phyloP scores from a whole-genome alignment of 768 basidiomycete species.

The Tephrocybe sp. region DNA sequence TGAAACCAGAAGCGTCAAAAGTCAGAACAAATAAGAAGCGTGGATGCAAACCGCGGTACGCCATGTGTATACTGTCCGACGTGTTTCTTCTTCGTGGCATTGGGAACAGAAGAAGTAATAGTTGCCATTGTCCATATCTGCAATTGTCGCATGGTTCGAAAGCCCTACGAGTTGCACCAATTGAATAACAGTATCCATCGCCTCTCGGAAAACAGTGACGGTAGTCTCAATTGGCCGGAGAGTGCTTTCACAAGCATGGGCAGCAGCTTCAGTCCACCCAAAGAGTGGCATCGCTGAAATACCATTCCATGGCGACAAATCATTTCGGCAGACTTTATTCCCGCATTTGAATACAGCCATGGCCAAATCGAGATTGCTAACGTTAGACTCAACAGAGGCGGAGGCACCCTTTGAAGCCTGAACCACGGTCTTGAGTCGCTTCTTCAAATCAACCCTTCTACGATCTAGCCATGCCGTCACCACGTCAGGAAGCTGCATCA shows the following conservation, averaged over 20 bases:
- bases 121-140: constrained; percentile 8
- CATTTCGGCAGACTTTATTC: neutral
- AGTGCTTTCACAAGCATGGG: constrained; percentile 1
- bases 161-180: constrained; percentile 8
- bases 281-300: constrained; percentile 5
- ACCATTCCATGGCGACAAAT: constrained; percentile 4
- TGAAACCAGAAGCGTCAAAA: neutral
- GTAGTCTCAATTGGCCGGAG: neutral
- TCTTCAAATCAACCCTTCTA: neutral
- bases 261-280: constrained; percentile 9
- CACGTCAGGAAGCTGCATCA: constrained; percentile 5
- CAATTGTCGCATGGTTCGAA: neutral
- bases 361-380: constrained; percentile 5
- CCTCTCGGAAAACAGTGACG: neutral
- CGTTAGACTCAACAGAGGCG: too few species aligned
- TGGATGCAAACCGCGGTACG: constrained; percentile 12
- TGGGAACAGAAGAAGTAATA: constrained; percentile 9
- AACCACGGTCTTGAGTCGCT: too few species aligned
- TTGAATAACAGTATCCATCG: constrained; percentile 1
- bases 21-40: neutral
- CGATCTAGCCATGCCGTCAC: constrained; percentile 4
- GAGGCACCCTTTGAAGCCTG: too few species aligned
- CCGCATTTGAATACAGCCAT: constrained; percentile 16
- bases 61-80: constrained; percentile 6
- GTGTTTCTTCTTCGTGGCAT: too few species aligned